phyloP scores from a whole-genome alignment of 306 rosid species.

The Vigna radiata region DNA sequence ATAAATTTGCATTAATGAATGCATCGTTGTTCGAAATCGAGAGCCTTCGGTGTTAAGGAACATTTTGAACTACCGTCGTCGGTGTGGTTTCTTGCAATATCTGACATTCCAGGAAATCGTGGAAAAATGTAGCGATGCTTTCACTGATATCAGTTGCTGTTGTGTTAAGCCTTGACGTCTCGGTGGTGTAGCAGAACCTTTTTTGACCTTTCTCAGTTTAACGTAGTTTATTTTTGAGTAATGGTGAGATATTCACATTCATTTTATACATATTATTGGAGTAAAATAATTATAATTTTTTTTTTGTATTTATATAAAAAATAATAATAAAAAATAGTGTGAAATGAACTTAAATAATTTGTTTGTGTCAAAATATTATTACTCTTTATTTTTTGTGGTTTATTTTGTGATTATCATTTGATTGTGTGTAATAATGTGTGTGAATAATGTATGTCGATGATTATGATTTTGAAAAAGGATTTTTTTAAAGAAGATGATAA shows the following conservation, averaged over 20 bases:
- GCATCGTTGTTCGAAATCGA: not conserved
- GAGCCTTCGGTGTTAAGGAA: slow-evolving; percentile 2
- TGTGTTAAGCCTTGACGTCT: not conserved
- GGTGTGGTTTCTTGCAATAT: not conserved
- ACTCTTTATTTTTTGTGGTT: no score
- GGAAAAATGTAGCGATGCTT: not conserved
- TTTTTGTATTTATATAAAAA: no score
- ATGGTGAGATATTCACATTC: no score
- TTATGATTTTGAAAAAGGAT: not conserved
- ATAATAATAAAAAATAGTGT: no score
- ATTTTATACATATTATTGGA: no score
- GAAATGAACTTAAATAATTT: no score
- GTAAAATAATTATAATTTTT: no score
- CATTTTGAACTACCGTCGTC: not conserved
- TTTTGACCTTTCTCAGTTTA: not conserved
- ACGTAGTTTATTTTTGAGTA: not conserved
- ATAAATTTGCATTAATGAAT: not conserved
- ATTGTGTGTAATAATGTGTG: not conserved
- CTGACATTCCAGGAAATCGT: not conserved
- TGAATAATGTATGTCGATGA: slow-evolving; percentile 17
- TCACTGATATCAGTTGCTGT: not conserved
- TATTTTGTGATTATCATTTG: not conserved
- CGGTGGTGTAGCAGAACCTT: not conserved
- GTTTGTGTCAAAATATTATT: no score
- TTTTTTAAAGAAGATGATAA: not conserved